These are phyloP conservation scores for Apiosordaria backusii DNA, from an alignment of 495 filamentous ascomycete species.

Conservation along the genomic window DNA sequence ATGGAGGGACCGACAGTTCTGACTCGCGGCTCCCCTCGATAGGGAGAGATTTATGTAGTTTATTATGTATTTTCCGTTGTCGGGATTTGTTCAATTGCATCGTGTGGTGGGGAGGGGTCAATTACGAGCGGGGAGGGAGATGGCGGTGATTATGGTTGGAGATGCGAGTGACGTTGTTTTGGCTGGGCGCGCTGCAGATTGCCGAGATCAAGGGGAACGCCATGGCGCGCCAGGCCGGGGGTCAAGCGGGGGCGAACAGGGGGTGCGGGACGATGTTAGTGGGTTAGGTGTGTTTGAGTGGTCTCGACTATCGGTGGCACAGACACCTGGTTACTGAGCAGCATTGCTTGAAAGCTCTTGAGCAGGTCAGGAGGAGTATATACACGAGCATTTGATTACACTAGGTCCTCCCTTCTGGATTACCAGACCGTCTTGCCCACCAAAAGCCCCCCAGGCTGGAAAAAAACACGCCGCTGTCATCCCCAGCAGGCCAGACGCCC, in stretches of 20 bases:
- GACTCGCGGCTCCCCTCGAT: conserved; percentile 17
- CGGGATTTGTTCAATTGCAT: conserved; percentile 27
- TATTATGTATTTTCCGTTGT: conserved; percentile 25
- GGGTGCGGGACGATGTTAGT: not conserved
- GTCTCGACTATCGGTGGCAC: not conserved
- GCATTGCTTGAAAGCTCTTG: no score
- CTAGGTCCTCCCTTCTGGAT: not conserved
- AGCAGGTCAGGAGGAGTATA: no score
- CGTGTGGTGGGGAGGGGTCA: not conserved
- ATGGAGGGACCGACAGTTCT: conserved; percentile 20
- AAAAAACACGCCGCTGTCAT: no score
- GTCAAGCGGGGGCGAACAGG: not conserved
- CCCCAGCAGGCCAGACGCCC: no score
- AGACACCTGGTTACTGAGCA: no score
- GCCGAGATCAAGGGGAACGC: not conserved
- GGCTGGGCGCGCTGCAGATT: not conserved
- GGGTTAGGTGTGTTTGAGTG: not conserved
- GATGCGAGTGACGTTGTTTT: not conserved
- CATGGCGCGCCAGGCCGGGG: not conserved
- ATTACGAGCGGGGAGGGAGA: not conserved
- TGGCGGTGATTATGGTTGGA: not conserved
- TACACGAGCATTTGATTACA: no score
- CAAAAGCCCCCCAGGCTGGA: no score
- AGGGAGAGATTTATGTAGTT: conserved; percentile 17
- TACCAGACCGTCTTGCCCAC: not conserved